Evolutionary conservation across 345 rosid species (phyloP).

Genomic region (Moricandia arvensis): DNA sequence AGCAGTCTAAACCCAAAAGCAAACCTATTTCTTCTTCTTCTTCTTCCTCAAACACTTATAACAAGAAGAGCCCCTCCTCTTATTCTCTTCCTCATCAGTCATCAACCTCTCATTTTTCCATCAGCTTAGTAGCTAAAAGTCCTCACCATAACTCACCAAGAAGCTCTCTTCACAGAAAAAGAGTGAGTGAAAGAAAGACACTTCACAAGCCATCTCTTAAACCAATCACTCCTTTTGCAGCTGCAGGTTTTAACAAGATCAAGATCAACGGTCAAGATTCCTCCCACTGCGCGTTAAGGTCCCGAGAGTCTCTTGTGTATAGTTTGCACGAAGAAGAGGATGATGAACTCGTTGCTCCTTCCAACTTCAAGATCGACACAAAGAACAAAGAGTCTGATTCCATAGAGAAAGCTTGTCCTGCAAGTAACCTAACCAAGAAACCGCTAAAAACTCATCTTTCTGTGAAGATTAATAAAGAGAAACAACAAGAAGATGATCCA

Average conservation of each 20-base stretch:
- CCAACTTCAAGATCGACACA: slow-evolving; percentile 51
- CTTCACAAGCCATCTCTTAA: slow-evolving; percentile 53
- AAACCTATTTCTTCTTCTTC: slow-evolving; percentile 19
- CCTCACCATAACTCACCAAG: slow-evolving; percentile 45
- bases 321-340: slow-evolving; percentile 27
- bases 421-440: slow-evolving; percentile 22
- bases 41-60: slow-evolving; percentile 17
- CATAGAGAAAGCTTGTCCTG: slow-evolving; percentile 24
- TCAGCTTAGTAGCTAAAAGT: slow-evolving; percentile 33
- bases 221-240: slow-evolving; percentile 26
- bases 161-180: slow-evolving; percentile 41
- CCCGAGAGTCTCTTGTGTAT: slow-evolving; percentile 29
- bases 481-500: slow-evolving; percentile 8
- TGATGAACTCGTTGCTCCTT: slow-evolving; percentile 30
- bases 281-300: slow-evolving; percentile 34
- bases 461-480: slow-evolving; percentile 17
- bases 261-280: slow-evolving; percentile 33
- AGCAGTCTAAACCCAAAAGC: slow-evolving; percentile 21
- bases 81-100: slow-evolving; percentile 26
- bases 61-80: slow-evolving; percentile 21
- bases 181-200: slow-evolving; percentile 44
- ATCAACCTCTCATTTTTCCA: slow-evolving; percentile 29
- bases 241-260: slow-evolving; percentile 8
- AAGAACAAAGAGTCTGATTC: slow-evolving; percentile 27
- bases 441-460: slow-evolving; percentile 12